Conservation (phyloP, 345 rosid species). For the Bruguiera sexangula region DNA sequence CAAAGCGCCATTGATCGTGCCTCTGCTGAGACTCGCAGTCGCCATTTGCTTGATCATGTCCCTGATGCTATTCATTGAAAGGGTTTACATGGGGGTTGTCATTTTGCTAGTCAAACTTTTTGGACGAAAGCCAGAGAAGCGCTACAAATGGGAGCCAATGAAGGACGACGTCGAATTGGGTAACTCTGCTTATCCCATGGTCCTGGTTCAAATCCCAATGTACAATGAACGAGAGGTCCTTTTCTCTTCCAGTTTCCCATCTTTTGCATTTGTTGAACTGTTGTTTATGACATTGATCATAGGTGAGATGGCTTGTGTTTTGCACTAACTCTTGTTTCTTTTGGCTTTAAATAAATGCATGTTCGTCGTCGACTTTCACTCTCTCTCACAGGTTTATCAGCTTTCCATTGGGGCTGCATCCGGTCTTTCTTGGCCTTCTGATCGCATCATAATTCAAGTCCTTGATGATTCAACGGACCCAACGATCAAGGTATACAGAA, state of each 20-base stretch:
- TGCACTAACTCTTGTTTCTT: too few species aligned
- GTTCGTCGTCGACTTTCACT: constrained; percentile 5
- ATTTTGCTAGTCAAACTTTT: constrained; percentile 63
- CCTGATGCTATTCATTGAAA: constrained; percentile 78
- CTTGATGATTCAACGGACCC: constrained; percentile 97
- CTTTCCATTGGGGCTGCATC: constrained; percentile 93
- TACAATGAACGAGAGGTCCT: constrained; percentile 89
- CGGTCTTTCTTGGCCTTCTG: constrained; percentile 97
- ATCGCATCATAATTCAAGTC: constrained; percentile 78
- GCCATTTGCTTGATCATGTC: constrained; percentile 77
- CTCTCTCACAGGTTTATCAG: constrained; percentile 67
- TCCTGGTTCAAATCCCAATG: constrained; percentile 97
- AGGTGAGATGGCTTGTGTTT: too few species aligned
- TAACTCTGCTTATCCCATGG: constrained; percentile 76
- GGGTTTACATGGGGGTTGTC: constrained; percentile 82
- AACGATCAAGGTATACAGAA: constrained; percentile 49
- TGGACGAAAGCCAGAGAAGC: constrained; percentile 75
- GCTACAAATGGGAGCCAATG: constrained; percentile 74
- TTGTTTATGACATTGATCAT: too few species aligned
- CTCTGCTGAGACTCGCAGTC: constrained; percentile 57
- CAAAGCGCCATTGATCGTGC: constrained; percentile 81
- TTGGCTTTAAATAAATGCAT: background rate
- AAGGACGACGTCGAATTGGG: constrained; percentile 88
- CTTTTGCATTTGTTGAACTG: background rate
- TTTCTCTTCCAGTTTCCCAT: background rate